Base-by-base conservation (phyloP, 345 rosid genomes). In the Euphorbia peplus region DNA sequence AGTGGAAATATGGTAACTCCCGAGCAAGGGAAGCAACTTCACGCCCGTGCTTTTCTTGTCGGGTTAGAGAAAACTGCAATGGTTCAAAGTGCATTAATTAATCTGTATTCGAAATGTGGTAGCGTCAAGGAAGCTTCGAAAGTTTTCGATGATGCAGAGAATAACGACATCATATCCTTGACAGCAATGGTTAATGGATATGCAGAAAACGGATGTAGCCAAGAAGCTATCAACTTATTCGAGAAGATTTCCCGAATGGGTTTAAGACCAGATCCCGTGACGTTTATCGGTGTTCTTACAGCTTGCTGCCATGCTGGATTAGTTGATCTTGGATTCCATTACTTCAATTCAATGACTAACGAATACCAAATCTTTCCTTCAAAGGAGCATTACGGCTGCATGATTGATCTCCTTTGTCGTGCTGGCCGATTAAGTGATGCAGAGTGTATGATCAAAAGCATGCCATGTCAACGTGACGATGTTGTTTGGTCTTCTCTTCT, bases 61-160 rank as follows among this genome's bases (percentile, higher is more conserved):
- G 97, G 98, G 42, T 71, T 84, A 53, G 88, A 89, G 39, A 84
- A 79, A 56, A 76, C 73, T 47, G 71, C 80, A 26, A 76, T 73
- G 64, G 64, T 87, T 32, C 84, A 61, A 47, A 87, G 97, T 78
- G 80, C 95, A 57, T 77, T 93, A 68, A 85, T 93, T 51, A 91
- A 83, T 68, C 90, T 93, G 98, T 90, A 93, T 70, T 85, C 90
- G 16, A 93, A 93, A 80, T 93, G 96, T 16, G 98, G 98, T 74
- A 83, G 87, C 69, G 78, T 89, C 60, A 59, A 62, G 61, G 92
- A 89, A 78, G 97, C 97, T 54, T 80, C 86, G 16, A 83, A 77
- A 78, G 73, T 93, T 61, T 87, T 90, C 29, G 71, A 79, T 52
- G 93, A 83, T 77, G 85, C 79, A 48, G 75, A 77, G 42, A 70